A percentile compares a stretch with the other conserved stretches of the same genome.
These are phyloP conservation scores for Elaeis guineensis DNA, from an alignment of 176 grass and related monocot species.

Conservation along the genomic window DNA sequence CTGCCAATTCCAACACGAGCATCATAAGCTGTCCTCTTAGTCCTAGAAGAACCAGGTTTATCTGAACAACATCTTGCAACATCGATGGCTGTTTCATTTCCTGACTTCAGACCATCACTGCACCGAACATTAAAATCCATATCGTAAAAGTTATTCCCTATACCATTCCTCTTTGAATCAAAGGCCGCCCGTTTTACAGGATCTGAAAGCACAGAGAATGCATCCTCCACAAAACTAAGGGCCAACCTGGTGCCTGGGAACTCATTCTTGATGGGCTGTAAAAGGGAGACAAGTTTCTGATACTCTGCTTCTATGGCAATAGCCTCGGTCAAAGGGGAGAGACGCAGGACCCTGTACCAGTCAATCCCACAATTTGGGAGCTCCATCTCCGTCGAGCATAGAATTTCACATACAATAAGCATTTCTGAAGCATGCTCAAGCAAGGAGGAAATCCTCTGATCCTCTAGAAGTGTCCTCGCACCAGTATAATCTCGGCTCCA, in stretches of 20 bases:
- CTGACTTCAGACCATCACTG: too few species aligned
- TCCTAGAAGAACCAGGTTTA: conserved; percentile 28
- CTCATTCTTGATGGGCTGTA: conserved; percentile 28
- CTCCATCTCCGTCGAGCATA: conserved; percentile 32
- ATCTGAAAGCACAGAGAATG: conserved; percentile 41
- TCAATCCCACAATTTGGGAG: conserved; percentile 13
- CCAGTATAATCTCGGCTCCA: conserved; percentile 40
- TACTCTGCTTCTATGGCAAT: conserved; percentile 34
- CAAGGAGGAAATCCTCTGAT: conserved; percentile 40
- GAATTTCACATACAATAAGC: conserved; percentile 57
- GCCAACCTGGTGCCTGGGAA: conserved; percentile 33
- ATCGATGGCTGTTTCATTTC: background rate
- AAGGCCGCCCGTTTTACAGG: conserved; percentile 30
- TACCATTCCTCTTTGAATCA: conserved; percentile 19
- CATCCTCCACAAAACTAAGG: conserved; percentile 38
- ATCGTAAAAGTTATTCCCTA: background rate
- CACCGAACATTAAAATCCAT: too few species aligned
- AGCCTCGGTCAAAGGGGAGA: conserved; percentile 24
- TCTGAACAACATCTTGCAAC: conserved; percentile 13
- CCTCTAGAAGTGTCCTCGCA: conserved; percentile 44
- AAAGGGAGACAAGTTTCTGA: conserved; percentile 25
- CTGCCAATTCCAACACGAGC: conserved; percentile 10
- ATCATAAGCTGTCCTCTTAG: conserved; percentile 16
- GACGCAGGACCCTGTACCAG: conserved; percentile 56
- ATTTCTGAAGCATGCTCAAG: conserved; percentile 49